phyloP scores from a whole-genome alignment of 345 rosid genomes.

The Pugionium dolabratum region DNA sequence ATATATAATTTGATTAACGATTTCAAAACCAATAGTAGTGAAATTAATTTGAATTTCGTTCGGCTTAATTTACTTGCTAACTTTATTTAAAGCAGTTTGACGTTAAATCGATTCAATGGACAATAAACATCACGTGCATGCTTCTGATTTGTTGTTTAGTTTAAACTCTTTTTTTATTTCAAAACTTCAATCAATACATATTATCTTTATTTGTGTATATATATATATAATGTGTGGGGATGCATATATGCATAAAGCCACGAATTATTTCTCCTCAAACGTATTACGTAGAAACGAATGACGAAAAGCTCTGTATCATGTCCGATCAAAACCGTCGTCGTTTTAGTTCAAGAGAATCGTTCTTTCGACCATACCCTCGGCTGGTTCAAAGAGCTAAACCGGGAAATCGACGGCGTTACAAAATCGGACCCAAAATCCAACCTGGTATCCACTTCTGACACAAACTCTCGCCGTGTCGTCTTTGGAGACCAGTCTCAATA shows the following conservation, averaged over 20 bases:
- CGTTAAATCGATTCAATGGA: conserved; percentile 9
- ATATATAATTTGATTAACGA: too few species aligned
- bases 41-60: background rate
- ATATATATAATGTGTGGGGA: background rate
- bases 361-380: conserved; percentile 93
- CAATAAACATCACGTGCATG: conserved; percentile 30
- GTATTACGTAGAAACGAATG: conserved; percentile 23
- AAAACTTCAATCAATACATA: conserved; percentile 6
- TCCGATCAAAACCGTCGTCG: conserved; percentile 85
- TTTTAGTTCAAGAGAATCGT: conserved; percentile 86
- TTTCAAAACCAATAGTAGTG: background rate
- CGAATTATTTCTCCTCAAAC: conserved; percentile 1
- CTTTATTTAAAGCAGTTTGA: conserved; percentile 4
- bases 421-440: conserved; percentile 64
- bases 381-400: conserved; percentile 77
- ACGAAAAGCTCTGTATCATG: conserved; percentile 20
- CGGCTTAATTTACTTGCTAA: background rate
- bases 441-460: conserved; percentile 57
- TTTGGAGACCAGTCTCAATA: conserved; percentile 55
- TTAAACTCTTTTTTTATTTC: conserved; percentile 19
- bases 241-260: conserved; percentile 3
- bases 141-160: conserved; percentile 7
- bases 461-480: conserved; percentile 45
- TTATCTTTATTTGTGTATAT: background rate
- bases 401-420: conserved; percentile 70